A percentile compares a stretch with the other conserved stretches of the same genome.
phyloP scores from a whole-genome alignment of 345 rosid genomes.

The Arabis alpina region DNA sequence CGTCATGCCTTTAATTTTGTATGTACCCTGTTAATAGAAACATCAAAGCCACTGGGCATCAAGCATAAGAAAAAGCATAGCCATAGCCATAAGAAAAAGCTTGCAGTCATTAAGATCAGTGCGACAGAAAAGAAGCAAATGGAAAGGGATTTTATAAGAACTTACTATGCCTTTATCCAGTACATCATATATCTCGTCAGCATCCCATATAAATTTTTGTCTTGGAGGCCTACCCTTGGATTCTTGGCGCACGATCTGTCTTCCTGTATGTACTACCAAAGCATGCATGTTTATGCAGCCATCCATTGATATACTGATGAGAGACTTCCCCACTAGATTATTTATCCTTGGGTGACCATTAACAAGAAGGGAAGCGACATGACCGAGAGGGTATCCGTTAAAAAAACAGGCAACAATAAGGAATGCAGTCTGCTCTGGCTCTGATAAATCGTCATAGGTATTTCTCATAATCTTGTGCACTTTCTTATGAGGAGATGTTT shows the following conservation, averaged over 20 bases:
- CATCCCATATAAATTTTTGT: constrained; percentile 26
- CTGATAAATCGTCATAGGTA: neutral
- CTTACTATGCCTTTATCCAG: too few relatives aligned
- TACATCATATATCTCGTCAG: neutral
- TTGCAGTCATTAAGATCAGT: too few relatives aligned
- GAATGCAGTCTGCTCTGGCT: neutral
- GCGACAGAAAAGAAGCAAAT: too few relatives aligned
- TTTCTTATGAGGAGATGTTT: neutral
- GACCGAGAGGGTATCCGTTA: constrained; percentile 1
- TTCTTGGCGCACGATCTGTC: constrained; percentile 23
- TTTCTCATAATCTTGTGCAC: neutral
- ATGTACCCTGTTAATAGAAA: constrained; percentile 23
- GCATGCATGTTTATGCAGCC: constrained; percentile 20
- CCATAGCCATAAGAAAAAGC: too few relatives aligned
- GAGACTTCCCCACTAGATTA: constrained; percentile 10
- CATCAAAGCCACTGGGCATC: too few relatives aligned
- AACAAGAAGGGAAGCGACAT: neutral
- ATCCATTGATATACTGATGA: neutral
- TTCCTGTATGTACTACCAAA: constrained; percentile 22
- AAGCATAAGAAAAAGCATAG: too few relatives aligned
- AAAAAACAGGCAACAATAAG: constrained; percentile 35
- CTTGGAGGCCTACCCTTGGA: neutral
- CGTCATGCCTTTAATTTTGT: constrained; percentile 11
- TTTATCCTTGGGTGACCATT: constrained; percentile 1
- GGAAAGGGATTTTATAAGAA: too few relatives aligned